Conservation (phyloP, 441 rosid species). For the Populus tomentosa region DNA sequence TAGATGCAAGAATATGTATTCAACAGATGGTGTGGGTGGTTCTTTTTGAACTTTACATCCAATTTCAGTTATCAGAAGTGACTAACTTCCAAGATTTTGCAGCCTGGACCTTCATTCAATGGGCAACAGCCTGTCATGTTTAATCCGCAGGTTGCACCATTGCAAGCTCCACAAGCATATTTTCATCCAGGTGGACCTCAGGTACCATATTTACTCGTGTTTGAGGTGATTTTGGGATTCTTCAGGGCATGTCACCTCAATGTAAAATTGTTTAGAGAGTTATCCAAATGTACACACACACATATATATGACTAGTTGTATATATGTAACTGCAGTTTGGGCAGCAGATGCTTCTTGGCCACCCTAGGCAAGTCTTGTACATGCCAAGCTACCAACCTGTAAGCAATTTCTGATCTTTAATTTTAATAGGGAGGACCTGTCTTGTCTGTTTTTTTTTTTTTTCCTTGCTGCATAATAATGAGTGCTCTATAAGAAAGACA, state of each 20-base stretch:
- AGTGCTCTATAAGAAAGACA: too few relatives aligned
- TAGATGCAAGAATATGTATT: neutral
- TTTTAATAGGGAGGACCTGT: neutral
- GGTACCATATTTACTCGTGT: constrained; percentile 31
- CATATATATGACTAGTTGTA: constrained; percentile 11
- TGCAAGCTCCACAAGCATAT: constrained; percentile 61
- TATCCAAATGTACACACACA: too few relatives aligned
- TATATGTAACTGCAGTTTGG: constrained; percentile 45
- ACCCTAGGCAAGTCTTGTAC: constrained; percentile 63
- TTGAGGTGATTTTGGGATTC: neutral
- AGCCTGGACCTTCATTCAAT: constrained; percentile 58
- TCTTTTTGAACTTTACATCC: neutral
- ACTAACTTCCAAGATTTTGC: constrained; percentile 26
- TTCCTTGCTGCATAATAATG: neutral
- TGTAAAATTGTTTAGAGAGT: neutral
- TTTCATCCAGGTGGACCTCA: constrained; percentile 75
- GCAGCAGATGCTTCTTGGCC: constrained; percentile 65
- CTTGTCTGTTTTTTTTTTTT: neutral
- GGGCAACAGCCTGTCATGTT: constrained; percentile 72
- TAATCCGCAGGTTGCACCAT: constrained; percentile 55
- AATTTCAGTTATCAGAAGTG: neutral
- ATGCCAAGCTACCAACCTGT: constrained; percentile 71
- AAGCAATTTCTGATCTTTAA: constrained; percentile 24
- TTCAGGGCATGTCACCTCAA: neutral
- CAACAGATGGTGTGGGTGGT: neutral